Conservation (phyloP, 2,329 filamentous ascomycete genomes). For the Fusarium austroafricanum region DNA sequence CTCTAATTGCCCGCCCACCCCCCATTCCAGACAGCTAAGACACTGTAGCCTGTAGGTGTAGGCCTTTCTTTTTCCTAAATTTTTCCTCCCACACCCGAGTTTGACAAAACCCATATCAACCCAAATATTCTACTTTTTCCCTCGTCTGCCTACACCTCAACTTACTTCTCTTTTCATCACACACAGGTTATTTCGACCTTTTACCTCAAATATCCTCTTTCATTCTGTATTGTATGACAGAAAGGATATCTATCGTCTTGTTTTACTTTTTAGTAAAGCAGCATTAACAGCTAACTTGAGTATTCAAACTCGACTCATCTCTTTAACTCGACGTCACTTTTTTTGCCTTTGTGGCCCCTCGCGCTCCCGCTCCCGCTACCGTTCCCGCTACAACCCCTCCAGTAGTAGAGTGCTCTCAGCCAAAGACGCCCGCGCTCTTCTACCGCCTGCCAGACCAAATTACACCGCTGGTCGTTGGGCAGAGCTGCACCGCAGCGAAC, state of each 20-base stretch:
- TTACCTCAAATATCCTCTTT: slow-evolving; percentile 17
- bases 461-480: slow-evolving; percentile 45
- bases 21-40: slow-evolving; percentile 42
- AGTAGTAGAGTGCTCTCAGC: slow-evolving; percentile 32
- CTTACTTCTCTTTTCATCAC: slow-evolving; percentile 41
- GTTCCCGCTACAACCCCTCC: slow-evolving; percentile 39
- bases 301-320: slow-evolving; percentile 15
- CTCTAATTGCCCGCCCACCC: slow-evolving; percentile 20
- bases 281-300: slow-evolving; percentile 19
- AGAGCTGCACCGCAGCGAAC: slow-evolving; percentile 47
- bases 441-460: slow-evolving; percentile 44
- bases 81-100: slow-evolving; percentile 47
- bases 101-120: slow-evolving; percentile 48
- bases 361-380: slow-evolving; percentile 42
- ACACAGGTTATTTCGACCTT: slow-evolving; percentile 39
- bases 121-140: slow-evolving; percentile 45
- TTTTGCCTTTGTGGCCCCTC: slow-evolving; percentile 40
- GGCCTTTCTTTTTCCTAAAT: slow-evolving; percentile 40
- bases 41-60: slow-evolving; percentile 17
- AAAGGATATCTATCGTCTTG: slow-evolving; percentile 8
- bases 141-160: slow-evolving; percentile 37
- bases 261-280: slow-evolving; percentile 24
- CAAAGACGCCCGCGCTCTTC: slow-evolving; percentile 41
- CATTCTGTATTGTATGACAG: slow-evolving; percentile 13
- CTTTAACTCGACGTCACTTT: slow-evolving; percentile 35